These are phyloP conservation scores for Erigeron canadensis DNA, from an alignment of 129 eudicot genomes.

Conservation along the genomic window DNA sequence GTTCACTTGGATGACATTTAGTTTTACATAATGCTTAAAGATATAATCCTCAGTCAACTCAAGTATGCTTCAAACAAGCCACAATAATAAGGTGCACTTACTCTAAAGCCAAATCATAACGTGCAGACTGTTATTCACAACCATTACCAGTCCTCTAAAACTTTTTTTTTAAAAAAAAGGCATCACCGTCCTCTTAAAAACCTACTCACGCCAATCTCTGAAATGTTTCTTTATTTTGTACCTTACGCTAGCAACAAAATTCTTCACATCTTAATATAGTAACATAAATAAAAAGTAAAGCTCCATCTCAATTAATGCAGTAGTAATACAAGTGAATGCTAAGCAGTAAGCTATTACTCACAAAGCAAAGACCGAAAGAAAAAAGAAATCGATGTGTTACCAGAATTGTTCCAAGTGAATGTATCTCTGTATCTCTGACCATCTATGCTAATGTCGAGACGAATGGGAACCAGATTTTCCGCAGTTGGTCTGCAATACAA, in stretches of 20 bases:
- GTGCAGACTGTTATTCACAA: no score
- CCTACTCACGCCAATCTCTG: no score
- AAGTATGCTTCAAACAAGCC: not conserved
- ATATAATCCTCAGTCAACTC: not conserved
- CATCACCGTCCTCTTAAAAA: no score
- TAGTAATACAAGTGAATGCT: constrained; percentile 7
- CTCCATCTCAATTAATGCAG: not conserved
- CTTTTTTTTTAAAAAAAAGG: no score
- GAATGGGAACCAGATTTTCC: constrained; percentile 81
- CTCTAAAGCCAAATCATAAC: not conserved
- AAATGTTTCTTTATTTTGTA: not conserved
- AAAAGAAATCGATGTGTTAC: constrained; percentile 32
- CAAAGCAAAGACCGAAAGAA: not conserved
- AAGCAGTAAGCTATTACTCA: not conserved
- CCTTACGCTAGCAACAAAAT: not conserved
- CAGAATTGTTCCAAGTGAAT: constrained; percentile 88
- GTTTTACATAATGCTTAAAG: not conserved
- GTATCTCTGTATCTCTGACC: constrained; percentile 86
- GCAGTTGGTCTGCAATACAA: constrained; percentile 73
- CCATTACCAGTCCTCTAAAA: no score
- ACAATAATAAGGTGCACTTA: not conserved
- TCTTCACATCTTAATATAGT: not conserved
- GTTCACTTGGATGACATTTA: not conserved
- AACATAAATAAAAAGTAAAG: not conserved
- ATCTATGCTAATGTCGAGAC: constrained; percentile 84